phyloP scores from a whole-genome alignment of 768 basidiomycete genomes.

The Rhizopogon vulgaris region DNA sequence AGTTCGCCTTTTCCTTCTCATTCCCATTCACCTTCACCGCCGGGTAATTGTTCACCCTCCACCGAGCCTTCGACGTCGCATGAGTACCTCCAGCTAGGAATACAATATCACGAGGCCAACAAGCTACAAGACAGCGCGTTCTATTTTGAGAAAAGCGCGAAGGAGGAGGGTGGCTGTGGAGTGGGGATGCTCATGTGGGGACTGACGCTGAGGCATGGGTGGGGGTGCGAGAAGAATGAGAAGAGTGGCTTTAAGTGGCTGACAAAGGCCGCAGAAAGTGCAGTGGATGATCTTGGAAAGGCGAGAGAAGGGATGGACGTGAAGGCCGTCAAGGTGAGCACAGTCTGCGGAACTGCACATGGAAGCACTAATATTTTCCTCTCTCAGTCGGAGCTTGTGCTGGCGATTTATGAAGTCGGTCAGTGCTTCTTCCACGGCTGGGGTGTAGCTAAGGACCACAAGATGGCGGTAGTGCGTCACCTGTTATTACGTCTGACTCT shows the following conservation, averaged over 20 bases:
- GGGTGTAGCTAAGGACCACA: slow-evolving; percentile 83
- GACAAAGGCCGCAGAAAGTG: slow-evolving; percentile 72
- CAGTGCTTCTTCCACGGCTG: slow-evolving; percentile 92
- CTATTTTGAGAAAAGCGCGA: slow-evolving; percentile 76
- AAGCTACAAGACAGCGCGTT: slow-evolving; percentile 59
- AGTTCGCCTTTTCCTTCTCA: slow-evolving; percentile 6
- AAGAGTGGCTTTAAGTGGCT: slow-evolving; percentile 78
- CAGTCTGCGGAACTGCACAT: not conserved
- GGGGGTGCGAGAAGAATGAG: slow-evolving; percentile 82
- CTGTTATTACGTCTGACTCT: not conserved
- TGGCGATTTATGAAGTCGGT: slow-evolving; percentile 89
- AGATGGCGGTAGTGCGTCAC: slow-evolving; percentile 74
- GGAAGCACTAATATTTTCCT: not conserved
- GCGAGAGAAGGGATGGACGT: slow-evolving; percentile 49
- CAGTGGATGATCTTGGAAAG: slow-evolving; percentile 69
- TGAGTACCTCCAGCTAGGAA: slow-evolving; percentile 71
- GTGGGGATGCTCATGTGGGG: slow-evolving; percentile 95
- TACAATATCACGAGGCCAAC: slow-evolving; percentile 72
- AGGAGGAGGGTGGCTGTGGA: slow-evolving; percentile 69
- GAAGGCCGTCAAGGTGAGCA: slow-evolving; percentile 46
- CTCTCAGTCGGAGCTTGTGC: slow-evolving; percentile 66
- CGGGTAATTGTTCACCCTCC: slow-evolving; percentile 12
- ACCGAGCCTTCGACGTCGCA: slow-evolving; percentile 40
- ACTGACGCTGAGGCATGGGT: slow-evolving; percentile 76
- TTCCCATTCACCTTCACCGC: slow-evolving; percentile 12